These are phyloP conservation scores for Aspergillus novoparasiticus DNA, from an alignment of 2,329 filamentous ascomycete species.

Conservation along the genomic window DNA sequence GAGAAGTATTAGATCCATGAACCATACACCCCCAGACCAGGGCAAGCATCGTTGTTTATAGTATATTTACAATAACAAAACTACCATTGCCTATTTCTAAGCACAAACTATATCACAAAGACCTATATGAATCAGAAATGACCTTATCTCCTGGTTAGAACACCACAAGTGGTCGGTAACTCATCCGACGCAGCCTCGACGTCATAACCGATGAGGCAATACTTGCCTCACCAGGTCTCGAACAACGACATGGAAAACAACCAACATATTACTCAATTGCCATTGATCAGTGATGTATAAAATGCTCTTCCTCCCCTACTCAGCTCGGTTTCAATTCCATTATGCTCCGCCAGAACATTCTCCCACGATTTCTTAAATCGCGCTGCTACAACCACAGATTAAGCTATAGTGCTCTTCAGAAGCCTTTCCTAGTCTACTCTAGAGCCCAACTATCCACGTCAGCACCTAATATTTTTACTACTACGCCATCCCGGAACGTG, in stretches of 20 bases:
- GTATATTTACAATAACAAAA: too few species aligned
- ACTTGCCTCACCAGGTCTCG: background rate
- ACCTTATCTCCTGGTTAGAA: too few species aligned
- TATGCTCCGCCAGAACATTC: background rate
- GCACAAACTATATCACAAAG: background rate
- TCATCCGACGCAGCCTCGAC: constrained; percentile 3
- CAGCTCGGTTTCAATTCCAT: background rate
- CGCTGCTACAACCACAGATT: background rate
- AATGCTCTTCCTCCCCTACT: background rate
- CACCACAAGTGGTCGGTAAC: background rate
- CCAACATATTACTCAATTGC: background rate
- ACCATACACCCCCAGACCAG: too few species aligned
- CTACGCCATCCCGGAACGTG: background rate
- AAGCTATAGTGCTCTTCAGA: background rate
- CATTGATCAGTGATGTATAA: background rate
- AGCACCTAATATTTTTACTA: background rate
- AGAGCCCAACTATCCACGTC: background rate
- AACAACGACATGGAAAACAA: background rate
- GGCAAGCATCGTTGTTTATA: too few species aligned
- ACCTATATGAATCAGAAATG: background rate
- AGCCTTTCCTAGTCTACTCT: background rate
- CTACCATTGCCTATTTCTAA: too few species aligned
- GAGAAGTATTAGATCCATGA: too few species aligned
- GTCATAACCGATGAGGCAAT: constrained; percentile 17
- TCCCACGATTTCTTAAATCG: background rate